Evolutionary conservation across 495 filamentous ascomycete species (phyloP), one percentile per base, ranked within the genome.

Genomic region (Penicillium mononematosum): DNA sequence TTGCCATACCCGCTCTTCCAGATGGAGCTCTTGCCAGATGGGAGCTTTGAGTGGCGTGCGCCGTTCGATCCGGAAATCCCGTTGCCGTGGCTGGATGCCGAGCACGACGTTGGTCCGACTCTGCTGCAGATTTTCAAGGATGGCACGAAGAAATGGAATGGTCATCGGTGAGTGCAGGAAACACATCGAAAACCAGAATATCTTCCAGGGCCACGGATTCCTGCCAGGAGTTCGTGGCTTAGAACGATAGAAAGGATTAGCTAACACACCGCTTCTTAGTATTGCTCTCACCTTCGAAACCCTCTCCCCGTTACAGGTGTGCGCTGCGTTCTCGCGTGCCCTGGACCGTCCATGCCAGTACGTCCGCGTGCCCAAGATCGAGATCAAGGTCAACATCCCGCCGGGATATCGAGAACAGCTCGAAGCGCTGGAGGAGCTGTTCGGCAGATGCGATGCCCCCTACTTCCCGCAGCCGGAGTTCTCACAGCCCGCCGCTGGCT

Each of bases 41-140:
- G 89, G 5, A 90, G 88, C 58, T 98, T 96, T 67, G 78, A 88
- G 60, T 98, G 94, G 94, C 87, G 88, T 63, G 95, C 94, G 0
- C 94, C 94, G 1, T 98, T 98, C 70, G 89, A 96, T 59, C 87
- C 90, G 5, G 83, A 96, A 58, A 86, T 86, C 31, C 86, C 88
- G 17, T 78, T 98, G 25, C 94, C 94, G n/a, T 98, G 93, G 90
- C 81, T 98, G 16, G 94, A 98, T 62, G 92, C 92, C 11, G 94
- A 98, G 69, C 94, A 98, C 66, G 94, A 98, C 59, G 87, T 97
- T 6, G 94, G 94, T 3, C 90, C 94, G n/a, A 88, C 94, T 0
- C 84, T 98, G 16, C 79, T 96, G 16, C 94, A 98, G 72, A 87
- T 98, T 58, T 89, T 98, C 79, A 98, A 96, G 70, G 92, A 97